These are phyloP conservation scores for Penicillium sp. DNA, from an alignment of 2,329 filamentous ascomycete species.

Conservation along the genomic window DNA sequence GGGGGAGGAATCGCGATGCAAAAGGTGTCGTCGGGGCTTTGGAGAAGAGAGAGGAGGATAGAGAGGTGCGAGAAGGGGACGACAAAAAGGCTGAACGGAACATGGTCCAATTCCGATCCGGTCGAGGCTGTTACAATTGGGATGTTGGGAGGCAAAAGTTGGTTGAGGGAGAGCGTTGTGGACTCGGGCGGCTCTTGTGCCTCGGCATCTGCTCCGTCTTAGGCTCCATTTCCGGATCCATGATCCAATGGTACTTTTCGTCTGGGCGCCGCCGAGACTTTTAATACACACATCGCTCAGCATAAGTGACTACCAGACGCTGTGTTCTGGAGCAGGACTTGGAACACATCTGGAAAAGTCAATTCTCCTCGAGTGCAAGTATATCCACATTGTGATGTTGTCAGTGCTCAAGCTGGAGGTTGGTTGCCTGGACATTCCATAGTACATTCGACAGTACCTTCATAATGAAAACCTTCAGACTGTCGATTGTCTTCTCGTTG, in stretches of 20 bases:
- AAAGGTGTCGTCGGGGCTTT: slow-evolving; percentile 10
- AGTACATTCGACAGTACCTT: too few species aligned
- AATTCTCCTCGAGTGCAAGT: too few species aligned
- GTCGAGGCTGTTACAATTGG: not conserved
- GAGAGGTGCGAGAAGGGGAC: not conserved
- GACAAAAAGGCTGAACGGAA: slow-evolving; percentile 4
- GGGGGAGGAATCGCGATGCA: slow-evolving; percentile 7
- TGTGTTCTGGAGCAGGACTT: too few species aligned
- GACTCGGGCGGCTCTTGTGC: slow-evolving; percentile 5
- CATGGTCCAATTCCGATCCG: slow-evolving; percentile 10
- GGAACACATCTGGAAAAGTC: too few species aligned
- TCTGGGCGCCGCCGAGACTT: not conserved
- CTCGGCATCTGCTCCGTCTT: slow-evolving; percentile 11
- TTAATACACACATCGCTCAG: too few species aligned
- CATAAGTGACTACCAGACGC: too few species aligned
- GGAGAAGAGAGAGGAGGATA: not conserved
- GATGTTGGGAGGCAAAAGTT: slow-evolving; percentile 12
- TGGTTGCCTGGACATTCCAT: too few species aligned
- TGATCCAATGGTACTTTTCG: not conserved
- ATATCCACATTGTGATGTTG: too few species aligned
- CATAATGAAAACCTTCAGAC: too few species aligned
- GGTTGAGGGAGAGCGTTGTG: slow-evolving; percentile 9
- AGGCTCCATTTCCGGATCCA: not conserved
- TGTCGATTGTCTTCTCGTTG: too few species aligned
- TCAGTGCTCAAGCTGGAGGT: too few species aligned